Conservation (phyloP, 139 green algal species). For the Pseudopediastrum boryanum region DNA sequence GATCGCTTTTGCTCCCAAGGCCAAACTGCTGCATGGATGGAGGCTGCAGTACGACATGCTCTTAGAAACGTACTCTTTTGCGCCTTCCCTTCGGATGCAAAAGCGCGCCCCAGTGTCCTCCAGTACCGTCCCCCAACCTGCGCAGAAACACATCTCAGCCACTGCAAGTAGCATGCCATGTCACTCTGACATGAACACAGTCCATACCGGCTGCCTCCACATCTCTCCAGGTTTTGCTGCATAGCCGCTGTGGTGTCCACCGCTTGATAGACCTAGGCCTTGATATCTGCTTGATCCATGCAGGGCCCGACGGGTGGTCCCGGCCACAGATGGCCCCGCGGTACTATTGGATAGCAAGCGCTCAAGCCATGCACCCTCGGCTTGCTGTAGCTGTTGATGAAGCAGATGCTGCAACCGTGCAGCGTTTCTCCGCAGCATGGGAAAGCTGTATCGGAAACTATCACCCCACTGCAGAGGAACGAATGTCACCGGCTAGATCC, state of each 20-base stretch:
- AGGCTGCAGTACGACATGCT: not conserved
- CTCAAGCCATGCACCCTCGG: not conserved
- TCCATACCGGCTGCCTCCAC: constrained; percentile 5
- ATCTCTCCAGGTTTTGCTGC: not conserved
- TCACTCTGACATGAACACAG: not conserved
- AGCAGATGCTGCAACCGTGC: not conserved
- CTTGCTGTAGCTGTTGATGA: not conserved
- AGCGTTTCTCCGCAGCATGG: constrained; percentile 7
- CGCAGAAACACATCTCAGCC: no score
- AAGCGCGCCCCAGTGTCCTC: not conserved
- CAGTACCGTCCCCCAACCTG: no score
- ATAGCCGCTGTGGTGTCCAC: not conserved
- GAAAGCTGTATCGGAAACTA: no score
- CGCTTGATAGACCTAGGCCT: not conserved
- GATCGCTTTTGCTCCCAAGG: not conserved
- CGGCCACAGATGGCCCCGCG: not conserved
- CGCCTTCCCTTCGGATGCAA: no score
- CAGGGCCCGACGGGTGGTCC: not conserved
- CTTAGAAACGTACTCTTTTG: no score
- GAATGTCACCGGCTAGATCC: no score
- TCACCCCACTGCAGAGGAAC: no score
- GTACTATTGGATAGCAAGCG: not conserved
- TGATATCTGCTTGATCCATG: not conserved
- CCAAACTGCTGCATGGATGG: not conserved
- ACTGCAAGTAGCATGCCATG: not conserved